Percentiles rank a stretch among this genome's conserved stretches.
Conservation (phyloP, 2,329 filamentous ascomycete genomes). For the Colletotrichum chrysophilum region DNA sequence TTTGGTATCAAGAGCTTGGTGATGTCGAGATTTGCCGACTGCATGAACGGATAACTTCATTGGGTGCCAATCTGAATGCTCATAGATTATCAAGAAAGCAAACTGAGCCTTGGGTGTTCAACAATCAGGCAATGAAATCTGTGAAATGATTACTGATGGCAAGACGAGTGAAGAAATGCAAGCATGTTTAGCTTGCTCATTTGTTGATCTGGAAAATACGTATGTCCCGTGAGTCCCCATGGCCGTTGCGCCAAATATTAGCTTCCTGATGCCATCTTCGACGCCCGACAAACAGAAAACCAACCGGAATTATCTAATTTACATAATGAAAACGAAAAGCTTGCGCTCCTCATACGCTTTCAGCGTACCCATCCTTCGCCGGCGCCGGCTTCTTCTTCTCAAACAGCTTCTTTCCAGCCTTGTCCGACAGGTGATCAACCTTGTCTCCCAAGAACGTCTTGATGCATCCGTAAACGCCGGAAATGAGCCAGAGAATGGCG, state of each 20-base stretch:
- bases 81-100: neutral
- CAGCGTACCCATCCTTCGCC: constrained; percentile 28
- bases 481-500: constrained; percentile 67
- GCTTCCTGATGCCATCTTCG: neutral
- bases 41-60: fast-evolving
- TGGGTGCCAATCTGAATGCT: neutral
- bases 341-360: constrained; percentile 30
- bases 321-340: neutral
- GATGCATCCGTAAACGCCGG: constrained; percentile 44
- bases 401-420: constrained; percentile 43
- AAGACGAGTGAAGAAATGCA: neutral
- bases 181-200: neutral
- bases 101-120: neutral
- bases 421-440: constrained; percentile 41
- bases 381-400: constrained; percentile 31
- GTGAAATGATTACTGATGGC: too few species aligned
- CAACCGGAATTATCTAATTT: neutral
- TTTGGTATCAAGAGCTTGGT: neutral
- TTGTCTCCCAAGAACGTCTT: constrained; percentile 48
- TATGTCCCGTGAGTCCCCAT: neutral
- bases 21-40: neutral
- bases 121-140: neutral
- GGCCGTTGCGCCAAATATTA: neutral
- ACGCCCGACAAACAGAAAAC: neutral
- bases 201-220: neutral